phyloP scores from a whole-genome alignment of 768 basidiomycete genomes.

The Gymnopilus junonius region DNA sequence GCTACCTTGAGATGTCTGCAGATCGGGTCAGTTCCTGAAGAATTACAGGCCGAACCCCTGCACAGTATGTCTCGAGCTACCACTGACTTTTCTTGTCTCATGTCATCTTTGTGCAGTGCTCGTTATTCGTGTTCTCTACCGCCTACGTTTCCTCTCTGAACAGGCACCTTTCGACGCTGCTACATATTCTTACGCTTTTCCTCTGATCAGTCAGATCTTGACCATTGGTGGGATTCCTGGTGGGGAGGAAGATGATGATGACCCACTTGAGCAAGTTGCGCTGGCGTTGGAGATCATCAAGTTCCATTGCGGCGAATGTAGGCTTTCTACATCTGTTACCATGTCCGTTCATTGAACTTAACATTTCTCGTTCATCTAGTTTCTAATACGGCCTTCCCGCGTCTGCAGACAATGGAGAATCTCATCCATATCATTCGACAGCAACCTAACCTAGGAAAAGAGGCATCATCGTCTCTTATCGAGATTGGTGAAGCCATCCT shows the following conservation, averaged over 20 bases:
- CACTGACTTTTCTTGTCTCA: neutral
- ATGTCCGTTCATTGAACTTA: too few species aligned
- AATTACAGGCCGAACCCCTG: slow-evolving; percentile 73
- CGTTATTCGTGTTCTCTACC: slow-evolving; percentile 84
- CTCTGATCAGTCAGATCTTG: slow-evolving; percentile 74
- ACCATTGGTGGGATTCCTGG: slow-evolving; percentile 67
- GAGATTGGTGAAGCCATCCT: slow-evolving; percentile 83
- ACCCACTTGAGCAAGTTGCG: slow-evolving; percentile 77
- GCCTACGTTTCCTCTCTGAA: slow-evolving; percentile 80
- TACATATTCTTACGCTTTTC: slow-evolving; percentile 82
- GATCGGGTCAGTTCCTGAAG: slow-evolving; percentile 68
- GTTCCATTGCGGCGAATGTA: slow-evolving; percentile 77
- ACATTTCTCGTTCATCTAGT: slow-evolving; percentile 46
- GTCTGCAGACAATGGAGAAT: slow-evolving; percentile 65
- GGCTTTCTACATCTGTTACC: slow-evolving; percentile 29
- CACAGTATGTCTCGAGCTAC: slow-evolving; percentile 45
- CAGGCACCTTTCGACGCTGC: slow-evolving; percentile 83
- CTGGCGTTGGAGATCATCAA: slow-evolving; percentile 72
- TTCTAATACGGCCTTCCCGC: slow-evolving; percentile 72
- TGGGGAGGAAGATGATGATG: slow-evolving; percentile 77
- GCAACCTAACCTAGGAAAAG: slow-evolving; percentile 83
- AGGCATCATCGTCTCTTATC: slow-evolving; percentile 79
- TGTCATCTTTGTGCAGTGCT: slow-evolving; percentile 51
- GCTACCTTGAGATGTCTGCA: slow-evolving; percentile 81
- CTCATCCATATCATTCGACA: slow-evolving; percentile 74